A percentile compares a stretch with the other conserved stretches of the same genome.
phyloP scores from a whole-genome alignment of 768 basidiomycete genomes.

The Hygrophoropsis aurantiaca region DNA sequence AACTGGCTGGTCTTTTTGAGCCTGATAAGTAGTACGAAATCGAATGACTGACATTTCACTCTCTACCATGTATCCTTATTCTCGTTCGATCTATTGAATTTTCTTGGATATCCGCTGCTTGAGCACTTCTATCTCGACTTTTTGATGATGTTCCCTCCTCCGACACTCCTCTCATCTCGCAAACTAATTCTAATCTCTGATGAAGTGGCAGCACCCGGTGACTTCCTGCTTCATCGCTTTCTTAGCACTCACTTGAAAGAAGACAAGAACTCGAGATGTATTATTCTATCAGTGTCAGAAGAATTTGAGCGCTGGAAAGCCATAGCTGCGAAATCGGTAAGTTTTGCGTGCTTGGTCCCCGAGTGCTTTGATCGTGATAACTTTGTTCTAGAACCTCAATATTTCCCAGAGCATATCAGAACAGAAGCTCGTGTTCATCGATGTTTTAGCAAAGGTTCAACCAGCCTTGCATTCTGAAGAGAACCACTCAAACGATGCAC shows the following conservation, averaged over 20 bases:
- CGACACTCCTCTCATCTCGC: conserved; percentile 47
- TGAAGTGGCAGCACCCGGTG: conserved; percentile 66
- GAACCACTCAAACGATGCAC: conserved; percentile 6
- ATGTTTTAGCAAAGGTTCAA: conserved; percentile 42
- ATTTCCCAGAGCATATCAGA: conserved; percentile 30
- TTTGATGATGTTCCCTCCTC: conserved; percentile 42
- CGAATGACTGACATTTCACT: too few species aligned
- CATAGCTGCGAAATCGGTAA: conserved; percentile 61
- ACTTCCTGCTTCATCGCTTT: conserved; percentile 65
- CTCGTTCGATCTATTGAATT: too few species aligned
- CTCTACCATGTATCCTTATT: too few species aligned
- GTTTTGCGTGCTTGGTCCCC: conserved; percentile 22
- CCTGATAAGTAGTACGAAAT: too few species aligned
- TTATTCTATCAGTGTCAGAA: conserved; percentile 61
- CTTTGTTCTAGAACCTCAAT: conserved; percentile 29
- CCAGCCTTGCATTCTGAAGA: conserved; percentile 10
- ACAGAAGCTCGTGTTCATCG: conserved; percentile 52
- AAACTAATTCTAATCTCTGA: conserved; percentile 68
- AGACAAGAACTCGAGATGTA: conserved; percentile 31
- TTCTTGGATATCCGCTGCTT: too few species aligned
- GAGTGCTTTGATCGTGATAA: neutral
- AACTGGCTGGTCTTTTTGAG: too few species aligned
- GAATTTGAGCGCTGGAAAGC: conserved; percentile 60
- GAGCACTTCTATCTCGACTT: too few species aligned
- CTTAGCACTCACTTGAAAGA: conserved; percentile 54